Evolutionary conservation across 1,284 basidiomycete species (phyloP), one percentile per base, ranked within the genome.

Genomic region (Cryptococcus maquisensis): DNA sequence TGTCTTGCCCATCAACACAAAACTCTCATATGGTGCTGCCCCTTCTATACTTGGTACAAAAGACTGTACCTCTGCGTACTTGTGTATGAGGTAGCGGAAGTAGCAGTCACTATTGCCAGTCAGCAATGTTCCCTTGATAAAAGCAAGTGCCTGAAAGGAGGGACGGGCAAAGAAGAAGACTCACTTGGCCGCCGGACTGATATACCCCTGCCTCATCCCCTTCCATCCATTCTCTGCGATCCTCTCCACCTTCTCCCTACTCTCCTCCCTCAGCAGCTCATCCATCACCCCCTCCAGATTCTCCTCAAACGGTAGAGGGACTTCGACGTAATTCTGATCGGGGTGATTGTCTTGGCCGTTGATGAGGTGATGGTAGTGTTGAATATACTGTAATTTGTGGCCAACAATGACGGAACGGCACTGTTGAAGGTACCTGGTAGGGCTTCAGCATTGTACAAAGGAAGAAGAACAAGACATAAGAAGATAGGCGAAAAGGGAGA

Each of bases 331-430:
- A 56, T 77, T 77, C 42, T 76, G 74, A 16, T 65, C 39, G 0
- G 71, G 67, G 23, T 73, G 68, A 7, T 47, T 49, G 13, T 66
- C 59, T 39, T 61, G 47, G 28, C 52, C 48, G 56, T 72, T 65
- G 48, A 76, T 59, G 18, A 75, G 61, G 54, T 75, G 75, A 52
- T 76, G 74, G 53, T 71, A 77, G 54, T 77, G 75, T 52, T 77
- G 73, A 10, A 66, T 61, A 18, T 59, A 71, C 44, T 64, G 47
- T 26, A 72, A 38, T 9, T 63, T 62, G 46, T 74, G 72, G 10
- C 61, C 56, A 16, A 77, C 62, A 20, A 74, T 58, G 42, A 76
- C 72, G 13, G 73, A 74, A 10, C 68, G 64, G 53, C 75, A 77
- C 54, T 69, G 68, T 32, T 71, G 72, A 35, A 77, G 62, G 55